Conservation (phyloP, 202 grass and related monocot genomes). For the Carex arenaria region DNA sequence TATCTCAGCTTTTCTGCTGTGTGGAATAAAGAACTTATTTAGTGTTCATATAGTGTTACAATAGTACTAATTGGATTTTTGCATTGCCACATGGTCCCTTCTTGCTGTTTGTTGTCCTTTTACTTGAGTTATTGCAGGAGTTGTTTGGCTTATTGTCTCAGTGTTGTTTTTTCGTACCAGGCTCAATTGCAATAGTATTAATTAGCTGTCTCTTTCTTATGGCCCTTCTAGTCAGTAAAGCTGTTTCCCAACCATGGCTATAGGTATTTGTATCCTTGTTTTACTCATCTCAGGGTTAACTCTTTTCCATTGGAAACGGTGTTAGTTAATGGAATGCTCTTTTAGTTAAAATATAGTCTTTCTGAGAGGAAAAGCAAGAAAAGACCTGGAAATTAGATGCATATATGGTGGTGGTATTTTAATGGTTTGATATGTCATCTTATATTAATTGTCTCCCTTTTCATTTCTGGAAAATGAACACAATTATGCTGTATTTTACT, state of each 20-base stretch:
- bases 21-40: slow-evolving; percentile 55
- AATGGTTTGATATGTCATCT: not conserved
- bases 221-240: not conserved
- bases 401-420: not conserved
- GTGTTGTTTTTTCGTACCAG: not conserved
- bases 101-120: slow-evolving; percentile 16
- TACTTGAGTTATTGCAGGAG: slow-evolving; percentile 2
- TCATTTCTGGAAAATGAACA: not conserved
- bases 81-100: slow-evolving; percentile 29
- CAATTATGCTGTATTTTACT: not conserved
- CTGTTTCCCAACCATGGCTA: not conserved
- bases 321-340: not conserved
- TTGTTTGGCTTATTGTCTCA: slow-evolving; percentile 4
- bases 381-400: not conserved
- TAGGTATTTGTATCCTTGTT: not conserved
- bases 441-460: not conserved
- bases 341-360: not conserved
- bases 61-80: slow-evolving; percentile 40
- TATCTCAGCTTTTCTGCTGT: slow-evolving; percentile 35
- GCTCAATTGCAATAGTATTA: not conserved
- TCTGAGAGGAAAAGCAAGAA: not conserved
- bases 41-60: slow-evolving; percentile 32
- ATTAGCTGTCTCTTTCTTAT: slow-evolving; percentile 2
- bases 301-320: not conserved
- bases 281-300: not conserved